Evolutionary conservation across 1,284 basidiomycete genomes (phyloP), one percentile per base, ranked within the genome.

Genomic region (Thelephora terrestris): DNA sequence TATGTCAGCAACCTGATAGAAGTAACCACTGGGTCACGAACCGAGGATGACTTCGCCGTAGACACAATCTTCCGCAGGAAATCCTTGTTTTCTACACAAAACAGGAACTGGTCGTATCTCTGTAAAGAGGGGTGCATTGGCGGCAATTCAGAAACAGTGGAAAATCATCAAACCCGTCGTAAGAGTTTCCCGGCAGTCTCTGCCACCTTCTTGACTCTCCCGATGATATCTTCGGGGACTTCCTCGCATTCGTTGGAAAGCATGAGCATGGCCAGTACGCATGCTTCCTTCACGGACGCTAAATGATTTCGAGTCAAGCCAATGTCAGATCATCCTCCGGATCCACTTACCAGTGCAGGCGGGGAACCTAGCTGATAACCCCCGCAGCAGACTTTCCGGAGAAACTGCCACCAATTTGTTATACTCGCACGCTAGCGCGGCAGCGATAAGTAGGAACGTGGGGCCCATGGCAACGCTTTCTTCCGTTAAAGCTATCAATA

Each of bases 241-340:
- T 71, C 67, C 12, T 78, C 72, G 56, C 78, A 81, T 17, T 79
- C 74, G 7, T 73, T 75, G 42, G 72, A 67, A 40, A 86, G 57
- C 47, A 82, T 72, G 37, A 85, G 61, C 79, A 88, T 83, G 3
- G 79, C 71, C 32, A 88, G 59, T 25, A 89, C 61, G 52, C 76
- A 77, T 5, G 76, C 77, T 50, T 89, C 85, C 58, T 85, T 81
- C 9, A 88, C 74, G 20, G 77, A 68, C 29, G 73, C 85, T 88
- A 52, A 20, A 47, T 29, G 37, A 32, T 32, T 12, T 12, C 12
- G n/a, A 39, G 16, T 42, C 39, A 21, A 25, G 17, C 16, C 7
- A 42, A 9, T 10, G 12, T n/a, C 18, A 3, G 21, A 20, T 5
- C 39, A 14, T 38, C 23, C 36, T 4, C 39, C 21, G 16, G 14